Evolutionary conservation across 2,329 filamentous ascomycete species (phyloP).

Genomic region (Colletotrichum abscissum): DNA sequence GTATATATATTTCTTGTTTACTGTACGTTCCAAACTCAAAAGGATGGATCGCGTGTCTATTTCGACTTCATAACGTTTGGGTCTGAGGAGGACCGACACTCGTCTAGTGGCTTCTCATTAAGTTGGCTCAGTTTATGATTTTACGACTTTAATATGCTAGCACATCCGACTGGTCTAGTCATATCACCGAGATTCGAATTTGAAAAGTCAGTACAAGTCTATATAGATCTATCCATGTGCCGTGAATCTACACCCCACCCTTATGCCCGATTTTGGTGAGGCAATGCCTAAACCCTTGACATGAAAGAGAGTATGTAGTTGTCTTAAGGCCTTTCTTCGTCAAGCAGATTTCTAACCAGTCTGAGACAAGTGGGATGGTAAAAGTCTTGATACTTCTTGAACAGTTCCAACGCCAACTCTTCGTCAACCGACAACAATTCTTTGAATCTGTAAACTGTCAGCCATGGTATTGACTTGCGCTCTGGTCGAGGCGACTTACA

Average conservation of each 20-base stretch:
- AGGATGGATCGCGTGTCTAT: not conserved
- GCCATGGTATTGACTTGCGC: not conserved
- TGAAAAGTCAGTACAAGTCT: too few species aligned
- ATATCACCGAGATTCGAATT: too few species aligned
- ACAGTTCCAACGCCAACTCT: not conserved
- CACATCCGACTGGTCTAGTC: too few species aligned
- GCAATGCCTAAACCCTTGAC: too few species aligned
- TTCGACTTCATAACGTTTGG: too few species aligned
- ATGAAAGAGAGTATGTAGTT: not conserved
- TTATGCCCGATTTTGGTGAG: too few species aligned
- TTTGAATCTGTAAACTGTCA: not conserved
- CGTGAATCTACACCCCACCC: too few species aligned
- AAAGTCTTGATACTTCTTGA: slow-evolving; percentile 1
- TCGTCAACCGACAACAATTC: slow-evolving; percentile 1
- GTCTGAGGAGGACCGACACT: too few species aligned
- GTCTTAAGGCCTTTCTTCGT: not conserved
- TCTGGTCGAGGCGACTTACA: not conserved
- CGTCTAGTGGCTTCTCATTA: not conserved
- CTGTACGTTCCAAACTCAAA: not conserved
- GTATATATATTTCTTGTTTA: too few species aligned
- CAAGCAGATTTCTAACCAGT: not conserved
- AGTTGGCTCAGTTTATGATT: not conserved
- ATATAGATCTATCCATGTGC: too few species aligned
- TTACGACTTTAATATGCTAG: too few species aligned
- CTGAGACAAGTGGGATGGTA: slow-evolving; percentile 20